Conservation (phyloP, 495 filamentous ascomycete species). For the Penicillium cataractarum region DNA sequence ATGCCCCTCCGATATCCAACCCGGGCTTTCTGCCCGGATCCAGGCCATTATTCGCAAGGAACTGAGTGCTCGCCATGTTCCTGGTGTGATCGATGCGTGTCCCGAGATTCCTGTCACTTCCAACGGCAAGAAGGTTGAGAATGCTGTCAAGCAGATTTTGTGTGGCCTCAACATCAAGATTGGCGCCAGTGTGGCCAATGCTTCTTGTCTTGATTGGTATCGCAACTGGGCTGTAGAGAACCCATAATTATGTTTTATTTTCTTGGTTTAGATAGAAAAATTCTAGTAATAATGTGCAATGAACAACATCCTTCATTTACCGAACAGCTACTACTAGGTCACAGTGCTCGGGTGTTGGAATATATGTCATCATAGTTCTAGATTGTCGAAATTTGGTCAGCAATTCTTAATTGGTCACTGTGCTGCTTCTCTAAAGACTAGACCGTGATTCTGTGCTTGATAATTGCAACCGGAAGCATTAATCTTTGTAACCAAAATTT, state of each 20-base stretch:
- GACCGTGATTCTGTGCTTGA: background rate
- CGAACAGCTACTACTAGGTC: too few relatives aligned
- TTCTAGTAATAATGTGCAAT: constrained; percentile 14
- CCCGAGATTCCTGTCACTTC: constrained; percentile 84
- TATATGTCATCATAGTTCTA: constrained; percentile 5
- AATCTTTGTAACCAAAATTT: background rate
- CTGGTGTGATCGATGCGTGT: constrained; percentile 75
- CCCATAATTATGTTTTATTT: constrained; percentile 23
- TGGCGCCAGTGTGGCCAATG: constrained; percentile 83
- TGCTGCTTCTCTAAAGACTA: background rate
- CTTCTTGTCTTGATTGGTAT: constrained; percentile 84
- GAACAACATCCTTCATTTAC: too few relatives aligned
- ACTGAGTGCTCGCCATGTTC: constrained; percentile 84
- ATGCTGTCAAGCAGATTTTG: constrained; percentile 92
- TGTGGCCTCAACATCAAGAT: constrained; percentile 84
- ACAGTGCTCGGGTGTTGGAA: background rate
- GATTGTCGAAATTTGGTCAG: constrained; percentile 7
- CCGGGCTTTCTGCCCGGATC: constrained; percentile 61
- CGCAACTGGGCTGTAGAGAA: constrained; percentile 64
- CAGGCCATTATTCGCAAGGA: constrained; percentile 68
- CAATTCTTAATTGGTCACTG: background rate
- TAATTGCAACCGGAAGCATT: background rate
- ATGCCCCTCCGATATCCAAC: constrained; percentile 27
- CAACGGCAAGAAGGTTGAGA: constrained; percentile 95
- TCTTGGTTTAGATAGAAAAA: constrained; percentile 4